A percentile compares a stretch with the other conserved stretches of the same genome.
Evolutionary conservation across 2,329 filamentous ascomycete genomes (phyloP).

Genomic region (Saccharata proteae): DNA sequence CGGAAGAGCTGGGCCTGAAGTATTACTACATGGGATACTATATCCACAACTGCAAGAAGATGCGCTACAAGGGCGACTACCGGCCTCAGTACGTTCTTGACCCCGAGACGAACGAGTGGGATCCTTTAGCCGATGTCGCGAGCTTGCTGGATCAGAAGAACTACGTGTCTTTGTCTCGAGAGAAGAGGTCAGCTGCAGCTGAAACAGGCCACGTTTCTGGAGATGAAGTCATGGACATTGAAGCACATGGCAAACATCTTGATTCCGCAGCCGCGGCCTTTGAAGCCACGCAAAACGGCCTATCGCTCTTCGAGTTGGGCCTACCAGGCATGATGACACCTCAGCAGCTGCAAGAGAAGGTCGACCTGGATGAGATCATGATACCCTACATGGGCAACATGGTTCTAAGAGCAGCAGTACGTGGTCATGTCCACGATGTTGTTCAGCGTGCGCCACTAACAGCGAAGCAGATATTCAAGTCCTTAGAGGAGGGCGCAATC

Average conservation of each 20-base stretch:
- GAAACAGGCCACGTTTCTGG: conserved; percentile 12
- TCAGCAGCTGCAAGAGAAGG: conserved; percentile 36
- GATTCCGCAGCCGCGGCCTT: conserved; percentile 19
- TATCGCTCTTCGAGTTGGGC: conserved; percentile 45
- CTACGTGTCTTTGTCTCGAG: conserved; percentile 37
- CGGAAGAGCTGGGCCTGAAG: conserved; percentile 54
- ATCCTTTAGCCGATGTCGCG: conserved; percentile 43
- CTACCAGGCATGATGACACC: conserved; percentile 56
- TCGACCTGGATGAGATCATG: conserved; percentile 48
- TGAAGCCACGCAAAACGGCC: conserved; percentile 20
- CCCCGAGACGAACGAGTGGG: conserved; percentile 52
- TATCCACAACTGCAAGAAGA: conserved; percentile 70
- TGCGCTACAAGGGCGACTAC: conserved; percentile 77
- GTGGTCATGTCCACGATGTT: conserved; percentile 23
- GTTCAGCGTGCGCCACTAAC: no score
- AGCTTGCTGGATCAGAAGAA: conserved; percentile 41
- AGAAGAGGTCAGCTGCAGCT: conserved; percentile 14
- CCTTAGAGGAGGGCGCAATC: conserved; percentile 46
- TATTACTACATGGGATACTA: conserved; percentile 82
- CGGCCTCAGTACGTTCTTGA: conserved; percentile 63
- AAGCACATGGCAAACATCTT: conserved; percentile 13
- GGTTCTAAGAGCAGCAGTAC: conserved; percentile 20
- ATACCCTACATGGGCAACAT: conserved; percentile 27
- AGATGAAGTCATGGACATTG: conserved; percentile 10
- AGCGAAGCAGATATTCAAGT: conserved; percentile 41